Conservation (phyloP, 768 basidiomycete species). For the Lactarius sp. region DNA sequence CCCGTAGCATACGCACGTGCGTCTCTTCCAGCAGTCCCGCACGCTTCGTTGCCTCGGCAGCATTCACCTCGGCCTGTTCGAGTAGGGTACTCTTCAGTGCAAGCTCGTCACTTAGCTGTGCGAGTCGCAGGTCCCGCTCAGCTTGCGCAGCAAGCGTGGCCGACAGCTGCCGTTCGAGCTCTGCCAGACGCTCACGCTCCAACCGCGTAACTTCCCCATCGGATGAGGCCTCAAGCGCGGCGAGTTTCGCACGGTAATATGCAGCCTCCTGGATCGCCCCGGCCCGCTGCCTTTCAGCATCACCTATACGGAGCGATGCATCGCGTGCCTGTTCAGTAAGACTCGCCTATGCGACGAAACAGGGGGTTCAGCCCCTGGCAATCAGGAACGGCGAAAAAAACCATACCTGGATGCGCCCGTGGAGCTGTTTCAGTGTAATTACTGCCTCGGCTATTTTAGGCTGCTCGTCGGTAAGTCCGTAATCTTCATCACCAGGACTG, state of each 20-base stretch:
- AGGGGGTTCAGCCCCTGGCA: neutral
- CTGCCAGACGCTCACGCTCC: constrained; percentile 70
- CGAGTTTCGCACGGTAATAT: constrained; percentile 92
- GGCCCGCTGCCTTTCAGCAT: constrained; percentile 70
- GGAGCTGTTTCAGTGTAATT: constrained; percentile 82
- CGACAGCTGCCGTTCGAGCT: constrained; percentile 69
- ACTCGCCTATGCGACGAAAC: constrained; percentile 44
- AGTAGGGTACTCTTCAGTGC: constrained; percentile 70
- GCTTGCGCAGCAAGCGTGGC: constrained; percentile 57
- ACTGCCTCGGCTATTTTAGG: constrained; percentile 62
- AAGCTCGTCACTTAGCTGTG: constrained; percentile 68
- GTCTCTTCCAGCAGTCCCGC: constrained; percentile 69
- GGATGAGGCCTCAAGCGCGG: constrained; percentile 70
- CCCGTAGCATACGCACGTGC: constrained; percentile 57
- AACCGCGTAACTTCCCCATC: constrained; percentile 61
- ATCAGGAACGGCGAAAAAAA: constrained; percentile 6
- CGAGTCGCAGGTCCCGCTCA: constrained; percentile 63
- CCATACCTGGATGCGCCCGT: constrained; percentile 78
- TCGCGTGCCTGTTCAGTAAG: constrained; percentile 71
- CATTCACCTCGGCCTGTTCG: constrained; percentile 75
- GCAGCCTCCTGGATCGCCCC: constrained; percentile 91
- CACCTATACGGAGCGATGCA: constrained; percentile 70
- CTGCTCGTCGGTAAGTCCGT: constrained; percentile 38
- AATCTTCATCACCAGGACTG: constrained; percentile 44
- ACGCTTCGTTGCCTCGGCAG: constrained; percentile 66